These are phyloP conservation scores for Periconia digitata DNA, from an alignment of 2,329 filamentous ascomycete species.

Conservation along the genomic window DNA sequence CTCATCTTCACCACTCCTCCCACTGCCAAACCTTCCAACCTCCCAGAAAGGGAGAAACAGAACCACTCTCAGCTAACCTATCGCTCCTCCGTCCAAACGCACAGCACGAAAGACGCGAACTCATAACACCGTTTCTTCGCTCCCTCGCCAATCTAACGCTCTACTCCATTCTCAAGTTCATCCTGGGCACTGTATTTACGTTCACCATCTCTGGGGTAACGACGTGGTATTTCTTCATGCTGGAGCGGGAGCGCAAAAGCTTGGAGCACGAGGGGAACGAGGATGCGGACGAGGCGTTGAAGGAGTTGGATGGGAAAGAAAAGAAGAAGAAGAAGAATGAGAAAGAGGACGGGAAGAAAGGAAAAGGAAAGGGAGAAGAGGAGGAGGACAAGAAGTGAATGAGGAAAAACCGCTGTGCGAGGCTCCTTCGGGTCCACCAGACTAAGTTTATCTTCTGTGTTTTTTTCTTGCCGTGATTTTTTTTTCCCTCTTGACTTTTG, in stretches of 20 bases:
- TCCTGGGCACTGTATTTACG: constrained; percentile 1
- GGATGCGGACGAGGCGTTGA: constrained; percentile 31
- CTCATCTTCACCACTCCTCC: constrained; percentile 22
- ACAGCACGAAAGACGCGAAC: constrained; percentile 38
- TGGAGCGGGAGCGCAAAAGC: constrained; percentile 24
- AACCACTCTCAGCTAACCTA: too few relatives aligned
- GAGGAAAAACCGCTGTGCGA: too few relatives aligned
- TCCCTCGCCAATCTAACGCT: constrained; percentile 31
- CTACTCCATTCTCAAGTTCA: constrained; percentile 18
- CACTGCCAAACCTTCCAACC: too few relatives aligned
- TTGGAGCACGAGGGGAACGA: constrained; percentile 32
- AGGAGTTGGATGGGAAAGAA: constrained; percentile 19
- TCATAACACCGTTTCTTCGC: constrained; percentile 48
- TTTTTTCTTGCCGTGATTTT: too few relatives aligned
- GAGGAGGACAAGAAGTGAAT: not conserved
- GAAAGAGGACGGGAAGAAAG: not conserved
- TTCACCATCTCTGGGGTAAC: constrained; percentile 7
- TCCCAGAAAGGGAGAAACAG: too few relatives aligned
- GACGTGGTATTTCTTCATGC: constrained; percentile 22
- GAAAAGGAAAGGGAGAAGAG: not conserved
- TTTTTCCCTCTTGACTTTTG: too few relatives aligned
- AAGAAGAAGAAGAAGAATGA: constrained; percentile 10
- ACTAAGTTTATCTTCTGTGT: too few relatives aligned
- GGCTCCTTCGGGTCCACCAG: too few relatives aligned
- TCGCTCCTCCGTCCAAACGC: not conserved